Percentiles rank a stretch among this genome's conserved stretches.
These are phyloP conservation scores for Aspergillus sojae DNA, from an alignment of 2,329 filamentous ascomycete species.

Conservation along the genomic window DNA sequence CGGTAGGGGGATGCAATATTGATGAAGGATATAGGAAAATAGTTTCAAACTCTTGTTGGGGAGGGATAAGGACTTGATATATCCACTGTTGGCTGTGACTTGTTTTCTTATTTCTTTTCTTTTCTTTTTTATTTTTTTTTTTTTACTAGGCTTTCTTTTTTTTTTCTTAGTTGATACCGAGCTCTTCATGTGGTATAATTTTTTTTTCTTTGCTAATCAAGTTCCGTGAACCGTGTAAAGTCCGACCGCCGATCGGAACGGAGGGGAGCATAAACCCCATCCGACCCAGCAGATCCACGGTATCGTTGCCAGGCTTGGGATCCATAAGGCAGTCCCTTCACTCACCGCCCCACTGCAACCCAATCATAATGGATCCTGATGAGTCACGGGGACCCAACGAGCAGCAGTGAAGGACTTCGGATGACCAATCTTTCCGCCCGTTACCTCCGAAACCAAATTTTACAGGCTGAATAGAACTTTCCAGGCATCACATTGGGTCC, in stretches of 20 bases:
- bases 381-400: conserved; percentile 18
- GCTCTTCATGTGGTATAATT: conserved; percentile 3
- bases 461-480: conserved; percentile 11
- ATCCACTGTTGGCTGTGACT: conserved; percentile 21
- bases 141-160: conserved; percentile 12
- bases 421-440: conserved; percentile 27
- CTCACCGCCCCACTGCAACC: conserved; percentile 18
- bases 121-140: conserved; percentile 5
- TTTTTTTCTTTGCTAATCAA: conserved; percentile 13
- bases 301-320: neutral
- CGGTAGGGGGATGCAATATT: neutral
- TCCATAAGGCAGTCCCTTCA: conserved; percentile 1
- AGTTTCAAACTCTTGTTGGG: neutral
- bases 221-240: conserved; percentile 14
- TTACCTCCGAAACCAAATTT: conserved; percentile 10
- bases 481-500: conserved; percentile 6
- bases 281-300: neutral
- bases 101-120: neutral
- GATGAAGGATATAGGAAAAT: neutral
- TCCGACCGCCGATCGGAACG: conserved; percentile 19
- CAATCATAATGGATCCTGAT: conserved; percentile 13
- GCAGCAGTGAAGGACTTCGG: conserved; percentile 2
- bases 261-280: conserved; percentile 6
- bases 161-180: neutral
- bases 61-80: conserved; percentile 23